A percentile compares a stretch with the other conserved stretches of the same genome.
phyloP scores from a whole-genome alignment of 495 filamentous ascomycete genomes.

The Neurospora africana region DNA sequence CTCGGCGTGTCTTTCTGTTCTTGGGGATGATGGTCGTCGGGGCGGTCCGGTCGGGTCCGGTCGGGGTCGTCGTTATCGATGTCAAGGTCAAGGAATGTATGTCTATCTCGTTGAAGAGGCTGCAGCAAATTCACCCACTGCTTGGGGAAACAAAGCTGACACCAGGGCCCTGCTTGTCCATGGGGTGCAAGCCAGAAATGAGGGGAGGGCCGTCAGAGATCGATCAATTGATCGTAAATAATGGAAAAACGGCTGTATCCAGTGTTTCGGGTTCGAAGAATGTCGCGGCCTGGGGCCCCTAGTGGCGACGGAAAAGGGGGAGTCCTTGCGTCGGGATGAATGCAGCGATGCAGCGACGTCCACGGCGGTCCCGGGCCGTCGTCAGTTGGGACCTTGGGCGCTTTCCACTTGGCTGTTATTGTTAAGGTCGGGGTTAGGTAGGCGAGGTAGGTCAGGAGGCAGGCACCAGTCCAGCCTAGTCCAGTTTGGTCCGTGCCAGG shows the following conservation, averaged over 20 bases:
- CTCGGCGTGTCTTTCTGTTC: not conserved
- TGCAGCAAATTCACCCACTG: slow-evolving; percentile 6
- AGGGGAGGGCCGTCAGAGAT: not conserved
- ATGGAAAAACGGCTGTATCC: not conserved
- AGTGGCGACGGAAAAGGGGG: not conserved
- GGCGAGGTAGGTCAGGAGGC: not conserved
- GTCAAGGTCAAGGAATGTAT: not conserved
- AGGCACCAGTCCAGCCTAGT: not conserved
- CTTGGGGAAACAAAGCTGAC: slow-evolving; percentile 1
- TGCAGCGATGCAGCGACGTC: not conserved
- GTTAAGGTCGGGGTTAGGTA: not conserved
- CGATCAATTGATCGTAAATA: not conserved
- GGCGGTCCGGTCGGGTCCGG: not conserved
- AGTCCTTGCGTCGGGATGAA: not conserved
- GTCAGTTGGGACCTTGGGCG: not conserved
- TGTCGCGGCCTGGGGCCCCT: not conserved
- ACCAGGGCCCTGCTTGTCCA: slow-evolving; percentile 6
- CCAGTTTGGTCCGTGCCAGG: not conserved
- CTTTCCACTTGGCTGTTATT: not conserved
- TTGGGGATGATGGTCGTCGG: not conserved
- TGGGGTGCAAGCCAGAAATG: slow-evolving; percentile 4
- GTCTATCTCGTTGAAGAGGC: not conserved
- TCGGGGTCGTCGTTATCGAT: not conserved
- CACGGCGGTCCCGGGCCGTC: not conserved
- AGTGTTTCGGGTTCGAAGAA: not conserved